Conservation (phyloP, 495 filamentous ascomycete genomes). For the Tetracladium marchalianum region DNA sequence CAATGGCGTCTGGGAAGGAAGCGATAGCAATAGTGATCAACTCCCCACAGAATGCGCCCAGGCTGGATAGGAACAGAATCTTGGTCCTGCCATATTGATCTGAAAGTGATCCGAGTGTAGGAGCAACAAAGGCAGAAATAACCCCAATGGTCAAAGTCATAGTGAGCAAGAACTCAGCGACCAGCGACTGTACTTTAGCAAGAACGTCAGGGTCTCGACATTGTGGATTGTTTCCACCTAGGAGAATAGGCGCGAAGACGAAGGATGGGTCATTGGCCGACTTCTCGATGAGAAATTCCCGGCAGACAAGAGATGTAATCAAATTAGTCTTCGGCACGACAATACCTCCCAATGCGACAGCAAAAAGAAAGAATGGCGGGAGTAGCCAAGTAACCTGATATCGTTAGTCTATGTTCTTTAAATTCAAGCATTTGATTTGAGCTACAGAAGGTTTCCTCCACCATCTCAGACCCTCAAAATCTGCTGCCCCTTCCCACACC, state of each 20-base stretch:
- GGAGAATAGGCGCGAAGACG: conserved; percentile 51
- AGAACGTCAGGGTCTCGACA: conserved; percentile 42
- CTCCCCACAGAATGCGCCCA: conserved; percentile 60
- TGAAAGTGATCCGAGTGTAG: conserved; percentile 74
- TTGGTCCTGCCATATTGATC: conserved; percentile 77
- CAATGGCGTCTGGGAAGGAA: conserved; percentile 58
- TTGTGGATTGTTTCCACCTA: conserved; percentile 58
- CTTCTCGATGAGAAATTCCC: conserved; percentile 61
- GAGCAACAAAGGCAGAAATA: conserved; percentile 64
- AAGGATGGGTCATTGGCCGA: conserved; percentile 44
- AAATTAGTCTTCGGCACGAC: conserved; percentile 73
- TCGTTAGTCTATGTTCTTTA: conserved; percentile 5
- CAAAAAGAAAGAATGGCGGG: conserved; percentile 63
- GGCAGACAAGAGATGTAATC: conserved; percentile 71
- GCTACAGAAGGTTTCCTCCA: conserved; percentile 64
- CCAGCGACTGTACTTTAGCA: conserved; percentile 61
- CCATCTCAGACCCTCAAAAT: conserved; percentile 58
- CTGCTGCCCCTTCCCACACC: conserved; percentile 37
- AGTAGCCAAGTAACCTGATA: conserved; percentile 76
- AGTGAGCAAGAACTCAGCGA: conserved; percentile 67
- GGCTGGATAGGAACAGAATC: conserved; percentile 55
- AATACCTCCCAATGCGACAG: conserved; percentile 74
- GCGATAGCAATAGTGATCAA: conserved; percentile 66
- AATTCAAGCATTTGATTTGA: not conserved
- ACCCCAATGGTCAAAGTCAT: conserved; percentile 60